Conservation (phyloP, 345 rosid species). For the Mangifera indica region DNA sequence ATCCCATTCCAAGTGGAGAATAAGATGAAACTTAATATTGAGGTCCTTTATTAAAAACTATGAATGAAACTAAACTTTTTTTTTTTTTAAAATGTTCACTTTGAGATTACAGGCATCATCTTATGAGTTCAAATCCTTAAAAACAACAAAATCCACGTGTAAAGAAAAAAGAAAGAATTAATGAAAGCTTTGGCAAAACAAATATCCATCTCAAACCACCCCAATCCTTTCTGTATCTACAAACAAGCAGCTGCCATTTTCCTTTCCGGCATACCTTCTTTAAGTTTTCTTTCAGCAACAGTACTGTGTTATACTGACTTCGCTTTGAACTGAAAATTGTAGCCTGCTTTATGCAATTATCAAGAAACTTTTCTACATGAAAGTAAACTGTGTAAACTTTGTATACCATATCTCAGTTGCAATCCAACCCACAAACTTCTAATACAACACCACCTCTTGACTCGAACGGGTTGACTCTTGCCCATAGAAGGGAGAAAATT, state of each 20-base stretch:
- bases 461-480: constrained; percentile 52
- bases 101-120: constrained; percentile 16
- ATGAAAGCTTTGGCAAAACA: constrained; percentile 17
- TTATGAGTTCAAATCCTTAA: constrained; percentile 26
- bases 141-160: constrained; percentile 20
- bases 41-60: constrained; percentile 14
- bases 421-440: constrained; percentile 58
- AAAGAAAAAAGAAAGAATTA: constrained; percentile 15
- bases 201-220: constrained; percentile 10
- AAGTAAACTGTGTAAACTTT: constrained; percentile 10
- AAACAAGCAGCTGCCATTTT: constrained; percentile 18
- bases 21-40: background rate
- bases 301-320: background rate
- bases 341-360: constrained; percentile 7
- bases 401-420: constrained; percentile 24
- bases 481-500: constrained; percentile 61
- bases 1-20: too few species aligned
- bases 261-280: constrained; percentile 12
- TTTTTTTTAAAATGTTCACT: background rate
- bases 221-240: constrained; percentile 25
- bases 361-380: constrained; percentile 11
- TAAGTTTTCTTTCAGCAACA: constrained; percentile 8
- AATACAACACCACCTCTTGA: constrained; percentile 45
- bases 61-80: background rate
- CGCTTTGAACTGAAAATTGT: background rate